Percentiles rank a stretch among this genome's conserved stretches.
Evolutionary conservation across 208 protist genomes (phyloP).

Genomic region (Trypanosoma avium): DNA sequence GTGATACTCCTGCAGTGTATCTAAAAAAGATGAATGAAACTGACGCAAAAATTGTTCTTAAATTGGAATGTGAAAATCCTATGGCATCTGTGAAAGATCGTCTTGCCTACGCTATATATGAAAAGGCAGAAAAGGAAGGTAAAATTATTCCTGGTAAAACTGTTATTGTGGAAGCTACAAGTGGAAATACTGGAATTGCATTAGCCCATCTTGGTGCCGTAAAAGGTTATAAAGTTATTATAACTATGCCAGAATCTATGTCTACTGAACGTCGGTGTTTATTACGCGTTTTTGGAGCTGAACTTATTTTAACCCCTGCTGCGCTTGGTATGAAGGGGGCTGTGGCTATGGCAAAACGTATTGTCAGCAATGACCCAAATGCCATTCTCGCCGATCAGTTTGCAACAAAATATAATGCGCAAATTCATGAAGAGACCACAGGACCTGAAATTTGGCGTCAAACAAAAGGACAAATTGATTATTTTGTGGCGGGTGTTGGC

Average conservation of each 20-base stretch:
- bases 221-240: conserved; percentile 87
- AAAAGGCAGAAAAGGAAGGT: conserved; percentile 82
- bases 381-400: conserved; percentile 89
- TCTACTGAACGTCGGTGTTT: conserved; percentile 83
- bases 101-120: conserved; percentile 74
- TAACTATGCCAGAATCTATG: conserved; percentile 93
- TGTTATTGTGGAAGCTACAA: conserved; percentile 87
- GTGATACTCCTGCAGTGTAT: conserved; percentile 88
- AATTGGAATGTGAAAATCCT: conserved; percentile 87
- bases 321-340: conserved; percentile 89
- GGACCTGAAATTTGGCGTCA: conserved; percentile 89
- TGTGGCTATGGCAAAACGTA: conserved; percentile 76
- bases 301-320: conserved; percentile 89
- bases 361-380: conserved; percentile 64
- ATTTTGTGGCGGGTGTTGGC: conserved; percentile 86
- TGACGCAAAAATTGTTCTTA: conserved; percentile 76
- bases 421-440: conserved; percentile 90
- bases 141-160: conserved; percentile 77
- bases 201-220: conserved; percentile 80
- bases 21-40: conserved; percentile 82
- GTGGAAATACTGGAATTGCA: conserved; percentile 90
- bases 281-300: conserved; percentile 83
- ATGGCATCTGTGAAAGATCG: conserved; percentile 89
- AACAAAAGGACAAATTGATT: conserved; percentile 78
- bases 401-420: conserved; percentile 80